These are phyloP conservation scores for Pythium monospermum DNA, from an alignment of 352 stramenopile species.

Conservation along the genomic window DNA sequence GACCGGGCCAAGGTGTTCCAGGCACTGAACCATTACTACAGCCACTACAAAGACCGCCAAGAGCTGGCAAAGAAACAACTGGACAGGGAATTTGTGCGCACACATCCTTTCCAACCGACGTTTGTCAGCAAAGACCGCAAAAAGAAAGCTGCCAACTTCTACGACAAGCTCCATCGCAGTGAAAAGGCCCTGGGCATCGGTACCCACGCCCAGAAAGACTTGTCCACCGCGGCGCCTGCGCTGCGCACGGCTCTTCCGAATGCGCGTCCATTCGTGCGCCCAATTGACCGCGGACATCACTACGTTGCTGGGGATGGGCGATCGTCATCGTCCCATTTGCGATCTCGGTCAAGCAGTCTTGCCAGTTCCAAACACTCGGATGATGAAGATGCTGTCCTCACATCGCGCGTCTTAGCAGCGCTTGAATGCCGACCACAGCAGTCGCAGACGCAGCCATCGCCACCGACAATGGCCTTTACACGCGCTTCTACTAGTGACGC, in stretches of 20 bases:
- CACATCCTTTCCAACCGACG: conserved; percentile 62
- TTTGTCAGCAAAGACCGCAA: conserved; percentile 41
- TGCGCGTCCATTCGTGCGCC: conserved; percentile 53
- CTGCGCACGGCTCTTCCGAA: conserved; percentile 51
- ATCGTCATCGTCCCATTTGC: conserved; percentile 3
- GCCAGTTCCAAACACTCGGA: conserved; percentile 28
- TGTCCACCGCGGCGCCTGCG: conserved; percentile 3
- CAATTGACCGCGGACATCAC: conserved; percentile 34
- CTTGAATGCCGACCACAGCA: conserved; percentile 23
- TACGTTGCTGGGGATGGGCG: too few species aligned
- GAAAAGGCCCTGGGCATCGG: conserved; percentile 7
- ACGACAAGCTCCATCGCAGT: conserved; percentile 42
- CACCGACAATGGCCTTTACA: background rate
- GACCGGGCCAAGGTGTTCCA: conserved; percentile 60
- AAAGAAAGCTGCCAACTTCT: conserved; percentile 36
- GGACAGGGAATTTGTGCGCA: conserved; percentile 47
- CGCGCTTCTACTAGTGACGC: background rate
- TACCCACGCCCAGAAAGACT: conserved; percentile 28
- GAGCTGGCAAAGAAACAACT: conserved; percentile 46
- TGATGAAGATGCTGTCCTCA: conserved; percentile 54
- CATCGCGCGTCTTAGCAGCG: conserved; percentile 46
- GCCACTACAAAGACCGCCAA: conserved; percentile 61
- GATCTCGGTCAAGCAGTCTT: conserved; percentile 28
- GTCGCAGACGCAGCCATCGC: background rate
- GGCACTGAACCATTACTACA: conserved; percentile 66